phyloP scores from a whole-genome alignment of 441 rosid genomes.

The Adansonia gregorii region DNA sequence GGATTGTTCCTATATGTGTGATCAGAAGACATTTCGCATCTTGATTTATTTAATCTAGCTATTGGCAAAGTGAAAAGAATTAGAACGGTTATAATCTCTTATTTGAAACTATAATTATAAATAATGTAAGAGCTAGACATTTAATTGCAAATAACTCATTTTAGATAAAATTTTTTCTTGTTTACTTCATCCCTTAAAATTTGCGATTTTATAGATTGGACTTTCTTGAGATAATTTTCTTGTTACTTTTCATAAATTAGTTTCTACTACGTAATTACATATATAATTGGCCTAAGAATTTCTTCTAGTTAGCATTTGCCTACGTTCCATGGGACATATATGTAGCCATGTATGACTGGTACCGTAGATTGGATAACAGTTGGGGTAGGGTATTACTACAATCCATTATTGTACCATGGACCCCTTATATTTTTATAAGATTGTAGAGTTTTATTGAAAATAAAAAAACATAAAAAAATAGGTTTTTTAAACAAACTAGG shows the following conservation, averaged over 20 bases:
- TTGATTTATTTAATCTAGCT: background rate
- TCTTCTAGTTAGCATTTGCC: background rate
- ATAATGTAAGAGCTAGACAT: background rate
- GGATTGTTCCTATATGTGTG: conserved; percentile 6
- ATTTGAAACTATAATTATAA: background rate
- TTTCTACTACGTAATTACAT: background rate
- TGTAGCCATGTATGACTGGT: background rate
- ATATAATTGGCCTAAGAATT: background rate
- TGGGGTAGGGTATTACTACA: background rate
- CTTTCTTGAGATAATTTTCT: background rate
- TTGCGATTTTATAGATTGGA: background rate
- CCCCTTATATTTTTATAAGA: background rate
- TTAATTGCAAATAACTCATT: conserved; percentile 12
- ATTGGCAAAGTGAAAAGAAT: background rate
- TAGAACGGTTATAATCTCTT: background rate
- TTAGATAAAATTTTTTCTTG: background rate
- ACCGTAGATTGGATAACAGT: background rate
- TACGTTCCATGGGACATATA: background rate
- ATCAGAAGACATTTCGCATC: background rate
- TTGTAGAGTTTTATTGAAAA: background rate
- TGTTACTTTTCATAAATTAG: background rate
- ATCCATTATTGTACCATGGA: background rate
- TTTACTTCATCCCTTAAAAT: conserved; percentile 2
- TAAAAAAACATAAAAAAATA: background rate
- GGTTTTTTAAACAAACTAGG: background rate